These are phyloP conservation scores for Graphilbum ipis-grandicollis DNA, from an alignment of 2,329 filamentous ascomycete species.

Conservation along the genomic window DNA sequence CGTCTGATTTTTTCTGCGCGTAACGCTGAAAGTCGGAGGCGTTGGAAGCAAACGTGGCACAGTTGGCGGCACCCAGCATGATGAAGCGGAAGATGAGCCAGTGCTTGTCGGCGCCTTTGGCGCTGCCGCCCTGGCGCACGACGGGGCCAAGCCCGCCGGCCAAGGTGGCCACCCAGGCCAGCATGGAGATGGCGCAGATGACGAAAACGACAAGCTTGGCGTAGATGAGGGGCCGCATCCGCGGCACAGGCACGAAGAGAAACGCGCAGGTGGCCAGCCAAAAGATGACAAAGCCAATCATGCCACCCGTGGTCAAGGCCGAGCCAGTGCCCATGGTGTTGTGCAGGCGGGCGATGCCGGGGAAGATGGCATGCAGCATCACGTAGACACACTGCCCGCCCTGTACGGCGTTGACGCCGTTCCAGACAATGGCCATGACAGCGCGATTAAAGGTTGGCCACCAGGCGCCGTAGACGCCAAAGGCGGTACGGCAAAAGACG, in stretches of 20 bases:
- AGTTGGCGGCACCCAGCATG: constrained; percentile 17
- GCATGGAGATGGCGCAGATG: constrained; percentile 4
- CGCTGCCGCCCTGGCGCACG: constrained; percentile 12
- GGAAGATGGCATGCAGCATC: constrained; percentile 21
- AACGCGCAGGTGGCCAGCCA: constrained; percentile 12
- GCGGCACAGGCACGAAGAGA: constrained; percentile 5
- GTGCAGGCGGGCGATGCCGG: constrained; percentile 19
- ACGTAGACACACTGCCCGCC: constrained; percentile 12
- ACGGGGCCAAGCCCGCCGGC: constrained; percentile 9
- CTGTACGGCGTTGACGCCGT: constrained; percentile 17
- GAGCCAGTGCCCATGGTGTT: constrained; percentile 12
- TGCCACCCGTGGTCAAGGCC: constrained; percentile 3
- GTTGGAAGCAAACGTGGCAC: constrained; percentile 20
- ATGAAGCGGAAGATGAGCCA: constrained; percentile 22
- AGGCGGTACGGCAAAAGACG: constrained; percentile 22
- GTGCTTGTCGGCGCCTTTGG: constrained; percentile 15
- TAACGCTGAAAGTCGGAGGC: constrained; percentile 26
- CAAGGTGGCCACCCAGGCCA: constrained; percentile 3
- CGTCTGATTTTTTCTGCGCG: constrained; percentile 20
- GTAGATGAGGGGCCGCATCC: constrained; percentile 6
- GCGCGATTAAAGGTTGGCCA: constrained; percentile 26
- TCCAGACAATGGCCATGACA: constrained; percentile 27
- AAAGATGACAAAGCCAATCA: constrained; percentile 4
- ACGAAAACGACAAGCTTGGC: constrained; percentile 5
- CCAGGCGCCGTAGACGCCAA: constrained; percentile 21